phyloP scores from a whole-genome alignment of 306 rosid genomes.

The Neltuma alba region DNA sequence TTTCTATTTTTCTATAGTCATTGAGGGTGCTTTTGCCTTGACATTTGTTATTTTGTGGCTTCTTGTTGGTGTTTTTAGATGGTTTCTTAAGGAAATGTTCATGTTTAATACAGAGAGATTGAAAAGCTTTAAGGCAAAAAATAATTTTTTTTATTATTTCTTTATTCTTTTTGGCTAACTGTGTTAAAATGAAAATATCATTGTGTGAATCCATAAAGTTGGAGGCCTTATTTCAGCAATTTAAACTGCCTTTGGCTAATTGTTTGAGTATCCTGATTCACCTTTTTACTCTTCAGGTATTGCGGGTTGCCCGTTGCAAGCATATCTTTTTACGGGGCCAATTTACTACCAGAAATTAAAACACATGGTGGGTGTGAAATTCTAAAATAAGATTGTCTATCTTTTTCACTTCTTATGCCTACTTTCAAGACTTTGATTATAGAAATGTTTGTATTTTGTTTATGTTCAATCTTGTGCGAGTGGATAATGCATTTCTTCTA shows the following conservation, averaged over 20 bases:
- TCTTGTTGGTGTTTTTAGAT: background rate
- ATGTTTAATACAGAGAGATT: background rate
- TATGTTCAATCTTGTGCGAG: background rate
- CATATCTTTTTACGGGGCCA: slow-evolving; percentile 98
- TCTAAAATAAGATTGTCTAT: slow-evolving; percentile 11
- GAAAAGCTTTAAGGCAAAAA: background rate
- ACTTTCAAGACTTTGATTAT: background rate
- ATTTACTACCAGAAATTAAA: slow-evolving; percentile 95
- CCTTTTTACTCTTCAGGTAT: slow-evolving; percentile 59
- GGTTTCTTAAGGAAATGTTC: slow-evolving; percentile 6
- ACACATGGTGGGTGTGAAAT: slow-evolving; percentile 73
- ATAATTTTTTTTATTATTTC: background rate
- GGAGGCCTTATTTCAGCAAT: slow-evolving; percentile 6
- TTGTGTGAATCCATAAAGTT: slow-evolving; percentile 3
- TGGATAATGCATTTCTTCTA: background rate
- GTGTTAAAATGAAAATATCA: background rate
- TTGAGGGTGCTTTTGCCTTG: background rate
- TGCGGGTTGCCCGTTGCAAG: slow-evolving; percentile 92
- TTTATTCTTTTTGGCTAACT: slow-evolving; percentile 15
- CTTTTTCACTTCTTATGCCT: slow-evolving; percentile 4
- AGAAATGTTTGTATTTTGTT: background rate
- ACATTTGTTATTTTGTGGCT: background rate
- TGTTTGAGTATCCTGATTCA: slow-evolving; percentile 15
- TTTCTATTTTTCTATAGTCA: too few species aligned
- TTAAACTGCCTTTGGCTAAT: background rate